These are phyloP conservation scores for Triangularia verruculosa DNA, from an alignment of 2,329 filamentous ascomycete species.

Conservation along the genomic window DNA sequence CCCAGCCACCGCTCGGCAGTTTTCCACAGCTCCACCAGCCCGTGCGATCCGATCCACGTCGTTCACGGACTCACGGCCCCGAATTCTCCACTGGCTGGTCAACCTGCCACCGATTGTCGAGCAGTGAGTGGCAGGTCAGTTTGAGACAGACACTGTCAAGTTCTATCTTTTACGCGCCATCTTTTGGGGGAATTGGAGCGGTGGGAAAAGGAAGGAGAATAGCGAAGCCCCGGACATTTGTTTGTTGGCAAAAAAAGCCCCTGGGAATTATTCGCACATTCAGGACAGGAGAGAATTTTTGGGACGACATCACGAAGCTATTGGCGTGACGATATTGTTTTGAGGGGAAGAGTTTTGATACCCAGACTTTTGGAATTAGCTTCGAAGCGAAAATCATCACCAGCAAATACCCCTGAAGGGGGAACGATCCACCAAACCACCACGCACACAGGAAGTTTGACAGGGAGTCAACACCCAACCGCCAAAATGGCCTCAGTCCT, in stretches of 20 bases:
- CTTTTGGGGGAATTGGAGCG: neutral
- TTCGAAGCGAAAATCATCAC: neutral
- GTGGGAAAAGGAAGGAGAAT: neutral
- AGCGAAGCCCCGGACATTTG: neutral
- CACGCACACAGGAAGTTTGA: neutral
- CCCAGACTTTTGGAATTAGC: neutral
- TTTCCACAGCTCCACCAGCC: neutral
- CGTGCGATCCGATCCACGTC: neutral
- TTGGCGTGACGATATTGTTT: neutral
- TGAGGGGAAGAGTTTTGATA: neutral
- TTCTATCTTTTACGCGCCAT: neutral
- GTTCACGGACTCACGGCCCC: neutral
- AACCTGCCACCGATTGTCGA: neutral
- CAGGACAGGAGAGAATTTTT: neutral
- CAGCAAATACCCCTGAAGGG: neutral
- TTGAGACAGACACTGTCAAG: neutral
- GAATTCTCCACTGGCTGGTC: neutral
- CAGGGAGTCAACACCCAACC: neutral
- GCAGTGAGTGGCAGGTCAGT: neutral
- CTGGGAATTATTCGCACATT: neutral
- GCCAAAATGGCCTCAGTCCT: conserved; percentile 38
- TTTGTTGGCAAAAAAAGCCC: too few relatives aligned
- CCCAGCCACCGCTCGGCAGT: neutral
- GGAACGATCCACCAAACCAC: neutral
- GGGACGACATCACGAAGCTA: neutral